Base-by-base conservation (phyloP, 331 rosid genomes). In the Cydonia oblonga region DNA sequence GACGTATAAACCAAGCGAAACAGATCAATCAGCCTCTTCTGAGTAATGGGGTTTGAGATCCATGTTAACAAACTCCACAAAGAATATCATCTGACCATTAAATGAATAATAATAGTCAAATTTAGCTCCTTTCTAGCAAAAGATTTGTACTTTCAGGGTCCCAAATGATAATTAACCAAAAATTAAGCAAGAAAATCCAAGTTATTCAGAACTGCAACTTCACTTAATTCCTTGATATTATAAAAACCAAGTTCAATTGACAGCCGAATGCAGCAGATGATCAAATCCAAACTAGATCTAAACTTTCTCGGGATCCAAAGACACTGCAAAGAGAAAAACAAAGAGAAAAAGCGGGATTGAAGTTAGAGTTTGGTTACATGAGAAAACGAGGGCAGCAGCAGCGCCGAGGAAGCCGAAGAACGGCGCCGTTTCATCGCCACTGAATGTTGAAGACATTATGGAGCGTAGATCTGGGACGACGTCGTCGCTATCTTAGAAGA, bases 361-460 rank as follows among this genome's bases (percentile, higher is more conserved):
- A 57, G 26, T 42, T 11, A 9, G 75, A 54, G 67, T 23, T 58
- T n/a, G 46, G n/a, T 72, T 82, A 90, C 96, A 90, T 59, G 96
- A 90, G 84, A 90, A 90, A 40, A 90, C 89, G 42, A 90, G 93
- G 12, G 96, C 96, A 32, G 93, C 90, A 7, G 96, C 96, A 72
- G 96, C 96, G 35, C 96, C 96, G 14, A 90, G 92, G 87, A 90
- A 90, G 87, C 96, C 96, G 69, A 90, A 90, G 74, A 90, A 90
- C 54, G 96, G 96, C 20, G 96, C 96, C 63, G 96, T 90, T 66
- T 90, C 96, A 83, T 90, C 96, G 87, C 96, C 96, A 84, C 92
- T 80, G 81, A 90, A 90, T 6, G 84, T 53, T 12, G 86, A 66
- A 80, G 95, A 79, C 96, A 90, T 85, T 9, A 44, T 24, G n/a